Conservation (phyloP, 2,329 filamentous ascomycete species). For the Delphinella strobiligena region DNA sequence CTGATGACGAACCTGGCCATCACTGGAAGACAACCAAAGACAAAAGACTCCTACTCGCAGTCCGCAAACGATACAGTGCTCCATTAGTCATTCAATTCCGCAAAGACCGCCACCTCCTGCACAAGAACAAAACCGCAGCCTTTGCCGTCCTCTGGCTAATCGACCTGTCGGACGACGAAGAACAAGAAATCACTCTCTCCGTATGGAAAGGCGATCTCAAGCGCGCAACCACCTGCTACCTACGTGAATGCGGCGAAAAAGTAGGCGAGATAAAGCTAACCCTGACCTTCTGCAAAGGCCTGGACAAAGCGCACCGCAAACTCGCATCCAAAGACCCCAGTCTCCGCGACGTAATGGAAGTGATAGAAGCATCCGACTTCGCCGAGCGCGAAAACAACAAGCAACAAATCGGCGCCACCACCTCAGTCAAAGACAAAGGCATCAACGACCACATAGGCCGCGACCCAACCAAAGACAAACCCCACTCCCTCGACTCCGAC, state of each 20-base stretch:
- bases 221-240: slow-evolving; percentile 38
- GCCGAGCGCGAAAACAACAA: slow-evolving; percentile 31
- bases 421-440: slow-evolving; percentile 3
- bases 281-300: slow-evolving; percentile 49
- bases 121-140: slow-evolving; percentile 44
- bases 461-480: slow-evolving; percentile 11
- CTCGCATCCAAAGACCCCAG: slow-evolving; percentile 44
- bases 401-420: slow-evolving; percentile 16
- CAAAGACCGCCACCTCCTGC: slow-evolving; percentile 38
- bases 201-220: slow-evolving; percentile 57
- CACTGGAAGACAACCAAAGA: slow-evolving; percentile 42
- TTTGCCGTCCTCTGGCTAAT: slow-evolving; percentile 58
- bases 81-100: slow-evolving; percentile 48
- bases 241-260: slow-evolving; percentile 40
- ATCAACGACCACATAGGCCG: slow-evolving; percentile 9
- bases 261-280: slow-evolving; percentile 47
- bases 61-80: slow-evolving; percentile 49
- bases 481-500: background rate
- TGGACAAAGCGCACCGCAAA: slow-evolving; percentile 46
- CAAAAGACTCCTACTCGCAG: slow-evolving; percentile 40
- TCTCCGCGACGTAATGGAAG: slow-evolving; percentile 50
- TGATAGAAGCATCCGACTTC: slow-evolving; percentile 49
- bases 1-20: slow-evolving; percentile 30
- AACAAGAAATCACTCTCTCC: slow-evolving; percentile 43
- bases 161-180: slow-evolving; percentile 57